Evolutionary conservation across 257 asterid genomes (phyloP), one percentile per base, ranked within the genome.

Genomic region (Jacaranda mimosifolia): DNA sequence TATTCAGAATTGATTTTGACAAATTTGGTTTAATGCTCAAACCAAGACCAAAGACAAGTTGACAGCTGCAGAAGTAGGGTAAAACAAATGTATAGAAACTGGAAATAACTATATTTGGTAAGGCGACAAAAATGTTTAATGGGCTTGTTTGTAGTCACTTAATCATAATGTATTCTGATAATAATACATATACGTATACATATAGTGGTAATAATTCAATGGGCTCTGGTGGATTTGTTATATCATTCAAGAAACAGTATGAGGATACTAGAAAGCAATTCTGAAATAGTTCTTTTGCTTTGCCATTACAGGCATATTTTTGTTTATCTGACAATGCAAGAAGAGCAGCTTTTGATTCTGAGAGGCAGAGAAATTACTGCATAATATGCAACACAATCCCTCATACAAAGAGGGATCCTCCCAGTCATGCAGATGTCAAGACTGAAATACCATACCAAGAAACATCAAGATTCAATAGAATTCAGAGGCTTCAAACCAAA

Each of bases 271-370:
- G 32, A 38, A 40, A 64, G 1, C 32, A 39, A 13, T 38, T 64
- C 14, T 15, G 11, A 39, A 64, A 38, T 26, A 26, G 32, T 26
- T 9, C 5, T 52, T 43, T 65, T 60, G 42, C 15, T 58, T 18
- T 48, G 45, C 43, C 58, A 74, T 72, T 71, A 35, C 86, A 93
- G 97, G 98, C 98, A 46, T 91, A 93, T 74, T 80, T 51, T n/a
- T 91, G 92, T 64, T 68, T 91, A 78, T 89, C 92, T 0, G 92
- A 90, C 36, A 64, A 39, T 35, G 77, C 79, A 60, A 84, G 83
- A 68, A 86, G 89, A 81, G 75, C 76, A 32, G 80, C 78, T 35
- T 93, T 91, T 72, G 89, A 90, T 80, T 52, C 66, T 55, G 81
- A 85, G 56, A 88, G 87, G 70, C 70, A 75, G 59, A 84, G 3